Evolutionary conservation across 2,329 filamentous ascomycete genomes (phyloP), one percentile per base, ranked within the genome.

Genomic region (Hymenoscyphus occultus): DNA sequence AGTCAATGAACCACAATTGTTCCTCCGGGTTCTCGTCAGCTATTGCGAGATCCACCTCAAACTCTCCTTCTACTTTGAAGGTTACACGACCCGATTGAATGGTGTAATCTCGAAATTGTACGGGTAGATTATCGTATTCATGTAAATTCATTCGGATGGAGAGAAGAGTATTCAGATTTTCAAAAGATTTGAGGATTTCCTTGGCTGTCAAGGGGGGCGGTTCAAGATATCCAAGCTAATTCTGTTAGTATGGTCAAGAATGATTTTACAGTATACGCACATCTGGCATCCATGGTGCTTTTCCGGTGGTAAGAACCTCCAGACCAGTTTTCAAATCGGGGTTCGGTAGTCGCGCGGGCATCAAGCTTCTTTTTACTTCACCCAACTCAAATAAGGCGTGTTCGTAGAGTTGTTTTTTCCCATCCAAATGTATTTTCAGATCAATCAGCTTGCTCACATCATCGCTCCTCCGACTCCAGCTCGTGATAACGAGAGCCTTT

Each of bases 1-100:
- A 88, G 76, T 98, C 93, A 67, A 98, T 91, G 74, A 98, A 97
- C 83, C 90, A 97, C 74, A 96, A 96, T 72, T 96, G 93, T 62
- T 90, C 90, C 39, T 87, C 82, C 19, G 88, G 86, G 69, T 95
- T 90, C 74, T 98, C 93, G 71, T 93, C 90, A 19, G 91, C 92
- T 68, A 98, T 90, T 0, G 93, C 93, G 61, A 99, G 84, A 75
- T 98, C 95, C 22, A 98, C 86, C 76, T 98, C 94, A 72, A 97
- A 97, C 76, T 98, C 94, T 62, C 86, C 86, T 2, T 86, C 80
- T 1, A 98, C 90, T 58, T 81, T 85, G 76, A 99, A 99, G 0
- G 93, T 98, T 6, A 91, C 94, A 59, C 94, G 87, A n/a, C 96
- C 95, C 61, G 92, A 90, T 61, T 85, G 84, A 66, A 99, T 90